phyloP scores from a whole-genome alignment of 495 filamentous ascomycete genomes.

The Tuber borchii region DNA sequence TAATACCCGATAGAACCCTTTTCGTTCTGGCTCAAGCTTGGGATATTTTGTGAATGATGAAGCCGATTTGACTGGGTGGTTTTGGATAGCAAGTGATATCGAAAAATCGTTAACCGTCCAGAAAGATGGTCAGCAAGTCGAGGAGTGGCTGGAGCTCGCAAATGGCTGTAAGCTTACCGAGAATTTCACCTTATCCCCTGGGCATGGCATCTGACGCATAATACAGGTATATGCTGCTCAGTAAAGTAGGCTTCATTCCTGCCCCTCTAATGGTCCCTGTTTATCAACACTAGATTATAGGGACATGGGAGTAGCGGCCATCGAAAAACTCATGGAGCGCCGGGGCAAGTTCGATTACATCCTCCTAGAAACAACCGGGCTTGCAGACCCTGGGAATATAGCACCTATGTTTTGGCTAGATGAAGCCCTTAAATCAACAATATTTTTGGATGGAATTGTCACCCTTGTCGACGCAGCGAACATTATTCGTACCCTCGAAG shows the following conservation, averaged over 20 bases:
- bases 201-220: background rate
- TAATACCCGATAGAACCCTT: background rate
- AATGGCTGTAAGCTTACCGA: slow-evolving; percentile 63
- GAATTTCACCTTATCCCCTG: background rate
- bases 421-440: slow-evolving; percentile 83
- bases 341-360: slow-evolving; percentile 96
- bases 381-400: slow-evolving; percentile 92
- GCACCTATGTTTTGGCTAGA: slow-evolving; percentile 97
- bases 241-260: slow-evolving; percentile 61
- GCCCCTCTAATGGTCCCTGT: background rate
- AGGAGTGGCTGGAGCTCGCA: slow-evolving; percentile 91
- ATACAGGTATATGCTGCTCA: slow-evolving; percentile 72
- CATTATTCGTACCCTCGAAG: slow-evolving; percentile 70
- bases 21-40: background rate
- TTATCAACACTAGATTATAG: slow-evolving; percentile 44
- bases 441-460: slow-evolving; percentile 94
- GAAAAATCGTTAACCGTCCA: slow-evolving; percentile 88
- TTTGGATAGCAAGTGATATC: slow-evolving; percentile 68
- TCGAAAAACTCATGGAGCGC: slow-evolving; percentile 92
- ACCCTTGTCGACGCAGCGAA: slow-evolving; percentile 95
- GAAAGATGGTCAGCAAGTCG: slow-evolving; percentile 73
- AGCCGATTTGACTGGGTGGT: background rate
- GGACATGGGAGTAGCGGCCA: slow-evolving; percentile 84
- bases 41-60: slow-evolving; percentile 9
- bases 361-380: slow-evolving; percentile 88